Conservation (phyloP, 371 early-diverging fungal genomes). For the Circinella minor region DNA sequence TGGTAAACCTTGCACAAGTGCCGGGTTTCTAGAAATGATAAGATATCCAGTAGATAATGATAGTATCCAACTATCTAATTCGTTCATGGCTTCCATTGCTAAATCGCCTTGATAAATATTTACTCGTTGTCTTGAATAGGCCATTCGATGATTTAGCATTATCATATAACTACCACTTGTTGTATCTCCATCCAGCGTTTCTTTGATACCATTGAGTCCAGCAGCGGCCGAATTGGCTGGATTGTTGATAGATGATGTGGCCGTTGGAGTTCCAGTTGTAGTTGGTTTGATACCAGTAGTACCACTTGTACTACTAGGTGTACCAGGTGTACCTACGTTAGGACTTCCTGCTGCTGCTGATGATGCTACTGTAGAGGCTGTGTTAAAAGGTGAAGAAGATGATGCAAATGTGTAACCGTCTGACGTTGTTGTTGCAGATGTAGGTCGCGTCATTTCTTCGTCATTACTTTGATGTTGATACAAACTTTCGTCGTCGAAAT, state of each 20-base stretch:
- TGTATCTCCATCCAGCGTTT: constrained; percentile 15
- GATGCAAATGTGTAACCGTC: constrained; percentile 7
- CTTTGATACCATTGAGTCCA: neutral
- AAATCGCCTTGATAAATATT: constrained; percentile 36
- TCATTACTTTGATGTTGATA: neutral
- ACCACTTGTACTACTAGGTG: neutral
- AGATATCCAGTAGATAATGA: constrained; percentile 65
- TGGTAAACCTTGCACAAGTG: neutral
- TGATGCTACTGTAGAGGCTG: neutral
- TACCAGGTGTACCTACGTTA: neutral
- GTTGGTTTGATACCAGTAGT: neutral
- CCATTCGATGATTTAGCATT: constrained; percentile 60
- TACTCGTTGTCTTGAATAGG: constrained; percentile 52
- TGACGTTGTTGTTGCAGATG: neutral
- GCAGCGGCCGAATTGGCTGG: no score
- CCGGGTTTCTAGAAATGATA: constrained; percentile 21
- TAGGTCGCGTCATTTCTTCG: neutral
- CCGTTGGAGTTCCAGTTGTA: neutral
- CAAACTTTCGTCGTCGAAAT: constrained; percentile 24
- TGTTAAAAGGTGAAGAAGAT: constrained; percentile 1
- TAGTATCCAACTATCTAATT: constrained; percentile 52
- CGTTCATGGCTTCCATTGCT: constrained; percentile 23
- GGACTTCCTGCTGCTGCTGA: no score
- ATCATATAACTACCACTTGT: constrained; percentile 46
- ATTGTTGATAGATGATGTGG: neutral